Conservation (phyloP, 1,284 basidiomycete genomes). For the Limonomyces culmigenus region DNA sequence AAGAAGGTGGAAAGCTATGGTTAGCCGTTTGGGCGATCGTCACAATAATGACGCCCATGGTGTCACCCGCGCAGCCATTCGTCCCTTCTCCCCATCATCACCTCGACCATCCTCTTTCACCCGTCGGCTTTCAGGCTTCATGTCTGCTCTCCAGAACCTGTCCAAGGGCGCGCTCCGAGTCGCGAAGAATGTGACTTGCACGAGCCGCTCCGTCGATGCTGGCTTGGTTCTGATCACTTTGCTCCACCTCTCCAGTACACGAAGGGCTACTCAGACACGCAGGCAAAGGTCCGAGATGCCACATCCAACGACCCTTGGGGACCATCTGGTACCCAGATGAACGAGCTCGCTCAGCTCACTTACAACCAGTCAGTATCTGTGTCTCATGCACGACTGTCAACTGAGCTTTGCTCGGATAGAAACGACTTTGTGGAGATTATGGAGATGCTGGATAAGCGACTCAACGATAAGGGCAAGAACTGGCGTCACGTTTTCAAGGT, state of each 20-base stretch:
- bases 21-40: too few relatives aligned
- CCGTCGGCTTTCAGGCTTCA: slow-evolving; percentile 5
- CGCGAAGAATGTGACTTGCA: slow-evolving; percentile 86
- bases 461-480: slow-evolving; percentile 99
- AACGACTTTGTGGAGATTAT: slow-evolving; percentile 99
- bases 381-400: too few relatives aligned
- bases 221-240: too few relatives aligned
- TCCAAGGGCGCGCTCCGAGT: slow-evolving; percentile 71
- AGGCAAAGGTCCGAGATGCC: slow-evolving; percentile 92
- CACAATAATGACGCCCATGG: too few relatives aligned
- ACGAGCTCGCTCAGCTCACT: slow-evolving; percentile 93
- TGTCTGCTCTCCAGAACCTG: slow-evolving; percentile 44
- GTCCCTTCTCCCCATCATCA: too few relatives aligned
- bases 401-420: too few relatives aligned
- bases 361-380: slow-evolving; percentile 97
- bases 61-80: too few relatives aligned
- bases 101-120: slow-evolving; percentile 1
- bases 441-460: slow-evolving; percentile 98
- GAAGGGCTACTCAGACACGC: slow-evolving; percentile 86
- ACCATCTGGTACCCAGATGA: slow-evolving; percentile 97
- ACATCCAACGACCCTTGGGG: slow-evolving; percentile 99
- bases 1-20: too few relatives aligned
- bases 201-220: too few relatives aligned
- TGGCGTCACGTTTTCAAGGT: slow-evolving; percentile 99
- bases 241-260: too few relatives aligned